Base-by-base conservation (phyloP, 2,329 filamentous ascomycete genomes). In the Stromatinia cepivora region DNA sequence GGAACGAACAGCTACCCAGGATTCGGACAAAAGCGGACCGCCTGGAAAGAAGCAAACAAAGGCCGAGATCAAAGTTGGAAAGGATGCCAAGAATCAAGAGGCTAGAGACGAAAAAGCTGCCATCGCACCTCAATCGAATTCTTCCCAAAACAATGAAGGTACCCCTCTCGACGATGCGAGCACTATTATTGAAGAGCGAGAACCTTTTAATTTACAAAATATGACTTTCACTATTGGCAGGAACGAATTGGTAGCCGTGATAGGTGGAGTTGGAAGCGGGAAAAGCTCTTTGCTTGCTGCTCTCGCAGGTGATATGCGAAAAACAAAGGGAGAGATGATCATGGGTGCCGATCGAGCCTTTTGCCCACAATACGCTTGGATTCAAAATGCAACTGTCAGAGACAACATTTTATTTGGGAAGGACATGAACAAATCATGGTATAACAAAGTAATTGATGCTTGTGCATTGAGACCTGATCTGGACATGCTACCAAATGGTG, bases 341-440 rank as follows among this genome's bases (percentile, higher is more conserved):
- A 86, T 95, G 74, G 92, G 94, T 53, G 92, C 92, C 0, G 90
- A 88, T 4, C 85, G 94, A 71, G 92, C 94, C 0, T 97, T 97
- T 76, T 98, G 95, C 73, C 94, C 94, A 0, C 94, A 99, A 78
- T 97, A 97, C 77, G 92, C 95, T 0, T 99, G 95, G 95, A 97
- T 99, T 62, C 94, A 98, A 78, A 98, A 98, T 76, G 86, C 93
- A 0, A 92, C 90, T 0, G 86, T 98, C 4, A 89, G 88, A 71
- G 88, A 97, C 46, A 99, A 99, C 76, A 97, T 99, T 70, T 81
- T 93, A 0, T 98, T 98, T 76, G 94, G 94, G 15, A 94, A 93
- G 74, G 86, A 88, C 0, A 87, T 90, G 81, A 85, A 97, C 66
- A 85, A 85, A 70, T 81, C 82, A 4, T 97, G 94, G 94, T 92